These are phyloP conservation scores for Botrytis tulipae DNA, from an alignment of 2,329 filamentous ascomycete genomes.

Conservation along the genomic window DNA sequence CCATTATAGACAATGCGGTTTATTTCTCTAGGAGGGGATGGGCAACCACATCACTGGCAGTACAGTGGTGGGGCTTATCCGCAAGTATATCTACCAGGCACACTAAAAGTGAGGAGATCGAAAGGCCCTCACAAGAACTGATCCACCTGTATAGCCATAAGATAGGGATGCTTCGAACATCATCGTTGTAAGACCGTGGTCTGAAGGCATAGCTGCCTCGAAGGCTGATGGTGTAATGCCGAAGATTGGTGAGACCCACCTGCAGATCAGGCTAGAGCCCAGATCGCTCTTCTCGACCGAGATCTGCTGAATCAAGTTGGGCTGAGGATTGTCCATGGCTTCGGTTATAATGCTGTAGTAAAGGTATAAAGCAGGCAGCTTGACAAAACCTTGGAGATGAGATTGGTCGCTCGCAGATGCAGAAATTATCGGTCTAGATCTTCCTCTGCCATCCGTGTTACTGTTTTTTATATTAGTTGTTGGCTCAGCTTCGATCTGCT, in stretches of 20 bases:
- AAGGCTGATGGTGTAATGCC: neutral
- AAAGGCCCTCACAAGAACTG: neutral
- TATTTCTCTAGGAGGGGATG: neutral
- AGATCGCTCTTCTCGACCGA: neutral
- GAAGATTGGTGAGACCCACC: neutral
- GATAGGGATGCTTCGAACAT: neutral
- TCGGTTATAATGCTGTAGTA: neutral
- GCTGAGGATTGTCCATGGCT: neutral
- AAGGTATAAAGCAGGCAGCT: neutral
- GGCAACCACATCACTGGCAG: neutral
- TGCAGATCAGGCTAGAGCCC: neutral
- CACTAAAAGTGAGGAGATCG: neutral
- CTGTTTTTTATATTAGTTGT: neutral
- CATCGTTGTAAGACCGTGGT: neutral
- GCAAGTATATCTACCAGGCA: neutral
- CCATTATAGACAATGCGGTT: neutral
- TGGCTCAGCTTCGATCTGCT: neutral
- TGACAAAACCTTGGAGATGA: neutral
- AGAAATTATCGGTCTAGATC: neutral
- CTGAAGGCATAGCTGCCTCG: neutral
- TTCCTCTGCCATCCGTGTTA: neutral
- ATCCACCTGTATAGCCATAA: neutral
- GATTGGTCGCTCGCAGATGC: neutral
- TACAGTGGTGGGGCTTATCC: neutral
- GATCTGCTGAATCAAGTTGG: neutral